Evolutionary conservation across 2,329 filamentous ascomycete species (phyloP).

Genomic region (Paecilomyces variotii): DNA sequence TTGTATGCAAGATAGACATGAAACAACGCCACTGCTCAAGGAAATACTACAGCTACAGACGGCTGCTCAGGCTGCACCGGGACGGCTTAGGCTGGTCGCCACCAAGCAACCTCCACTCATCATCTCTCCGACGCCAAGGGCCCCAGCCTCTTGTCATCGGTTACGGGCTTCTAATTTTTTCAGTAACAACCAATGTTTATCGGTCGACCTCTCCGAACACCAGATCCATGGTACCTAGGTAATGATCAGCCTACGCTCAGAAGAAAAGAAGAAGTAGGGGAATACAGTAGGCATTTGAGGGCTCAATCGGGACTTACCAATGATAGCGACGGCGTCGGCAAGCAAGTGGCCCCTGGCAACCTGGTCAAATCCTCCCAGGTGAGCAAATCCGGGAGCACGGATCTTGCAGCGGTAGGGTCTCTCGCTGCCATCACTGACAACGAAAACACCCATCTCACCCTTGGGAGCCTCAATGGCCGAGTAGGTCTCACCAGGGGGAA

Average conservation of each 20-base stretch:
- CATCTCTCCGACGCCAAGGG: not conserved
- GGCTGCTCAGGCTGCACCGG: not conserved
- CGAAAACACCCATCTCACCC: conserved; percentile 97
- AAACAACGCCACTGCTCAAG: not conserved
- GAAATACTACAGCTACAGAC: not conserved
- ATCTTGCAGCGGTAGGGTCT: conserved; percentile 97
- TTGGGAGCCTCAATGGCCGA: conserved; percentile 98
- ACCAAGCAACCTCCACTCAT: conserved; percentile 1
- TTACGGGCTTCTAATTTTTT: not conserved
- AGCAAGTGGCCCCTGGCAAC: conserved; percentile 85
- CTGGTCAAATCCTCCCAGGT: conserved; percentile 90
- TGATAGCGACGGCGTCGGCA: conserved; percentile 93
- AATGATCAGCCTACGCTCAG: conserved; percentile 7
- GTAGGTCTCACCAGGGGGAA: conserved; percentile 97
- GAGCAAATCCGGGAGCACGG: conserved; percentile 90
- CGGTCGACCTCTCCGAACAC: conserved; percentile 68
- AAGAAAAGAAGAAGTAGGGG: no score
- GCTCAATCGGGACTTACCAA: conserved; percentile 43
- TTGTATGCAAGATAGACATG: not conserved
- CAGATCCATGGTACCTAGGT: conserved; percentile 64
- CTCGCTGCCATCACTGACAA: conserved; percentile 94
- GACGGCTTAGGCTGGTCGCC: not conserved
- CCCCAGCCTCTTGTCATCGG: not conserved
- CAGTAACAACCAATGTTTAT: conserved; percentile 24
- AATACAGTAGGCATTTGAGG: no score